These are phyloP conservation scores for Euryodendron excelsum DNA, from an alignment of 148 eudicot species.

Conservation along the genomic window DNA sequence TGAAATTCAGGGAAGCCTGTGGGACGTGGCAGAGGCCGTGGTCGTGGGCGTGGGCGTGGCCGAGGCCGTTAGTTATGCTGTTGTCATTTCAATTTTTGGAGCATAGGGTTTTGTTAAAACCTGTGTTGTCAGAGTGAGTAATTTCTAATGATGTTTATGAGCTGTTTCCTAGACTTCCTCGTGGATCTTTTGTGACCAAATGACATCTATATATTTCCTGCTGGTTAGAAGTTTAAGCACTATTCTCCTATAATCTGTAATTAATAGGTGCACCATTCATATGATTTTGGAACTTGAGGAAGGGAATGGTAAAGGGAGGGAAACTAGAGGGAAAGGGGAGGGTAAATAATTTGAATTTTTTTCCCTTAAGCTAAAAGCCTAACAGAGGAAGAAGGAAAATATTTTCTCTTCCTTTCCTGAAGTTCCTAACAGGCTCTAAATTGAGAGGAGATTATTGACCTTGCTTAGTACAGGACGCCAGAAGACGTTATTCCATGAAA, in stretches of 20 bases:
- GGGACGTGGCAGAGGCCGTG: slow-evolving; percentile 70
- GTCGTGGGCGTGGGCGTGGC: slow-evolving; percentile 69
- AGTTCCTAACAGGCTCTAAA: too few species aligned
- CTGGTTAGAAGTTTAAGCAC: background rate
- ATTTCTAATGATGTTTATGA: background rate
- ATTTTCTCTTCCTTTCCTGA: too few species aligned
- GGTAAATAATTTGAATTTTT: too few species aligned
- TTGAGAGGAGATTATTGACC: too few species aligned
- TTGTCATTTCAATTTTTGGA: slow-evolving; percentile 20
- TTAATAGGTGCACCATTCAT: background rate
- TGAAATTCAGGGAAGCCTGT: slow-evolving; percentile 42
- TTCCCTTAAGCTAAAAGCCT: too few species aligned
- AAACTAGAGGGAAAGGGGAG: too few species aligned
- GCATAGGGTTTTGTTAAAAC: slow-evolving; percentile 26
- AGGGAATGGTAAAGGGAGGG: too few species aligned
- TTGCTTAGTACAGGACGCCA: too few species aligned
- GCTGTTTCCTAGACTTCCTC: background rate
- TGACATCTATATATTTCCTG: too few species aligned
- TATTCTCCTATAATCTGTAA: background rate
- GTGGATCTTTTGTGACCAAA: background rate
- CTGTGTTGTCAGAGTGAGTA: slow-evolving; percentile 16
- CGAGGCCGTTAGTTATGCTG: slow-evolving; percentile 41
- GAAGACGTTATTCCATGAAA: too few species aligned
- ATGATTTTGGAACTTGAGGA: too few species aligned
- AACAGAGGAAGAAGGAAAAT: too few species aligned